These are phyloP conservation scores for Boletellus sp. DNA, from an alignment of 768 basidiomycete genomes.

Conservation along the genomic window DNA sequence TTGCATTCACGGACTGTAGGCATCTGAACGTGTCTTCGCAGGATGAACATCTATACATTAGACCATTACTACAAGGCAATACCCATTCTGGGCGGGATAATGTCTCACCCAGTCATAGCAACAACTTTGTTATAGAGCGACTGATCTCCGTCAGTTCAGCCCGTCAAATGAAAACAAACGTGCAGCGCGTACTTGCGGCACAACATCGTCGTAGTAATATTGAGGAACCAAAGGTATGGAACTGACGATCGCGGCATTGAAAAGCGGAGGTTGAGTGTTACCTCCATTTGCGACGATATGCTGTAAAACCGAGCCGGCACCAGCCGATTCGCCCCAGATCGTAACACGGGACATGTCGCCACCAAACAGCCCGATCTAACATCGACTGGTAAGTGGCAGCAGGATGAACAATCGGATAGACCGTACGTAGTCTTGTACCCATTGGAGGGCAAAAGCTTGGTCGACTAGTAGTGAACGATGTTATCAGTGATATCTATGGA, in stretches of 20 bases:
- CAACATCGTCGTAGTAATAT: slow-evolving; percentile 30
- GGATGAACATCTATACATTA: slow-evolving; percentile 29
- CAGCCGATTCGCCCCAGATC: slow-evolving; percentile 37
- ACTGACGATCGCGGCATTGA: slow-evolving; percentile 32
- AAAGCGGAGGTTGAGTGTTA: slow-evolving; percentile 31
- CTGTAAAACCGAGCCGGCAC: slow-evolving; percentile 34
- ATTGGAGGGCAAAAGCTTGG: slow-evolving; percentile 33
- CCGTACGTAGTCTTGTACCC: slow-evolving; percentile 35
- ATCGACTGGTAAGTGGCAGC: background rate
- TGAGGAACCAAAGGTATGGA: slow-evolving; percentile 33
- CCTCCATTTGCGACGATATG: slow-evolving; percentile 33
- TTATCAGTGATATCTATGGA: no score
- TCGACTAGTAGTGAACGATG: slow-evolving; percentile 30
- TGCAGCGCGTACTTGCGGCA: slow-evolving; percentile 25
- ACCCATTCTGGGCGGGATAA: background rate
- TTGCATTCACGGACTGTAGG: slow-evolving; percentile 34
- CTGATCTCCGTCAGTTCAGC: slow-evolving; percentile 8
- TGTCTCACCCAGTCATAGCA: slow-evolving; percentile 10
- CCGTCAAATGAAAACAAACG: background rate
- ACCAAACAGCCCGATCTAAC: slow-evolving; percentile 33
- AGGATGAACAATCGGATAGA: background rate
- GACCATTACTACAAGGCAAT: slow-evolving; percentile 1
- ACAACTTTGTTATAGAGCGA: slow-evolving; percentile 14
- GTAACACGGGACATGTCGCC: slow-evolving; percentile 33
- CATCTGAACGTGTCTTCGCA: slow-evolving; percentile 37